Evolutionary conservation across 2,329 filamentous ascomycete genomes (phyloP).

Genomic region (Didymella arachidicola): DNA sequence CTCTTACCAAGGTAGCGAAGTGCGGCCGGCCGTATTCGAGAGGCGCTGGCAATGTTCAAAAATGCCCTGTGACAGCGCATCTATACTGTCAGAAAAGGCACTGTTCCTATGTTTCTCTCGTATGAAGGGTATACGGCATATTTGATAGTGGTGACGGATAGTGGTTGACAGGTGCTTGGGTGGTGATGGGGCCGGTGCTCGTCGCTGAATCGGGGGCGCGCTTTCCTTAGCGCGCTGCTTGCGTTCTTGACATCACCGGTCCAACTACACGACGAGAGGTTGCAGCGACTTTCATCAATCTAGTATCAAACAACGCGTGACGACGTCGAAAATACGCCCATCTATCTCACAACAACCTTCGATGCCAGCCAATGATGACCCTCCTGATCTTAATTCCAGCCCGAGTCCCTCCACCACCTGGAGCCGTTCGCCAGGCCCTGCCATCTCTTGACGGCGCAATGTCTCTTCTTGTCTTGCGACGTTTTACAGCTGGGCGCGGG

Average conservation of each 20-base stretch:
- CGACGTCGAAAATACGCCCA: constrained; percentile 24
- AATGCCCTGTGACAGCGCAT: neutral
- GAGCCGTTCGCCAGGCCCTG: constrained; percentile 4
- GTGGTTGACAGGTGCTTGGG: constrained; percentile 15
- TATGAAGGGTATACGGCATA: constrained; percentile 5
- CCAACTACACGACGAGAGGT: constrained; percentile 26
- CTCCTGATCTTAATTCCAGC: constrained; percentile 13
- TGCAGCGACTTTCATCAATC: constrained; percentile 22
- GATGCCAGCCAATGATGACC: constrained; percentile 21
- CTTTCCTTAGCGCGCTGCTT: constrained; percentile 15
- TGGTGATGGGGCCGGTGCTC: constrained; percentile 18
- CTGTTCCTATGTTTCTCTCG: neutral
- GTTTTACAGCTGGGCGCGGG: constrained; percentile 17
- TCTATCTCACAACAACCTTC: constrained; percentile 17
- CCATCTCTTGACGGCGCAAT: constrained; percentile 18
- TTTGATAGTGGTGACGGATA: constrained; percentile 15
- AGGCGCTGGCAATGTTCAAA: neutral
- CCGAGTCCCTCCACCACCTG: constrained; percentile 19
- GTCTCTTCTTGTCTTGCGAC: constrained; percentile 8
- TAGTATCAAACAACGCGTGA: constrained; percentile 26
- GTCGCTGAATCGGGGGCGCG: constrained; percentile 27
- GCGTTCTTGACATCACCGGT: constrained; percentile 28
- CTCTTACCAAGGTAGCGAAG: constrained; percentile 7
- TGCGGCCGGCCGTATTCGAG: constrained; percentile 2
- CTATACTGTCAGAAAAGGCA: neutral